phyloP scores from a whole-genome alignment of 192 early-diverging fungal species.

The Linnemannia zychae region DNA sequence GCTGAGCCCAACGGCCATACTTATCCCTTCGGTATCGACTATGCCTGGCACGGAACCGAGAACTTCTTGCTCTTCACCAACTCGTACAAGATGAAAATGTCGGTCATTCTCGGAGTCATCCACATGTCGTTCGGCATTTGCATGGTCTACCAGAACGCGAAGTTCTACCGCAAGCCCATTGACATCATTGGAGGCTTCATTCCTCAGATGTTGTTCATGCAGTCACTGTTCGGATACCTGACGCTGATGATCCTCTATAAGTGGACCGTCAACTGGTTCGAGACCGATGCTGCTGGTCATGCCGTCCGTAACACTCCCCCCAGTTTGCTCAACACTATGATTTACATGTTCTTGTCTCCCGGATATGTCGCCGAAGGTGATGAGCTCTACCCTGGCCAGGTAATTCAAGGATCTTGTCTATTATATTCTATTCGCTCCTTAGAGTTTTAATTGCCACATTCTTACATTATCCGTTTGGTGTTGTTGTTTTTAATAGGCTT shows the following conservation, averaged over 20 bases:
- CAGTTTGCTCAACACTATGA: conserved; percentile 96
- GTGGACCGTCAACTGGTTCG: conserved; percentile 94
- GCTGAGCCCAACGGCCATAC: conserved; percentile 68
- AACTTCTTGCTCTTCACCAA: conserved; percentile 97
- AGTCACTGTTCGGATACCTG: conserved; percentile 96
- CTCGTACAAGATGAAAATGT: conserved; percentile 99
- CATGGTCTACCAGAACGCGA: conserved; percentile 90
- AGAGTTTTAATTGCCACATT: background rate
- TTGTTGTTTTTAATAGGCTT: conserved; percentile 37
- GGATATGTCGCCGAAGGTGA: conserved; percentile 79
- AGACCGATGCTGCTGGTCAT: conserved; percentile 73
- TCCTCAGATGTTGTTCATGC: conserved; percentile 95
- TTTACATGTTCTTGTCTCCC: conserved; percentile 99
- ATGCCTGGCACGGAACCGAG: conserved; percentile 91
- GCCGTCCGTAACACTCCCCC: conserved; percentile 83
- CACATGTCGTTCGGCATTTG: conserved; percentile 98
- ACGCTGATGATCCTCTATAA: conserved; percentile 93
- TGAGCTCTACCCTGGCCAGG: conserved; percentile 90
- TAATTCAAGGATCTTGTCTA: conserved; percentile 19
- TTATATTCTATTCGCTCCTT: background rate
- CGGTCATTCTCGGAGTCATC: conserved; percentile 94
- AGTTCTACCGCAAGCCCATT: conserved; percentile 86
- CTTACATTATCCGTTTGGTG: background rate
- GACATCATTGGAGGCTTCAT: conserved; percentile 91
- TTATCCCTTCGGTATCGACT: conserved; percentile 52